Evolutionary conservation across 139 green algal species (phyloP), one percentile per base, ranked within the genome.

Genomic region (Gonium pectorale): DNA sequence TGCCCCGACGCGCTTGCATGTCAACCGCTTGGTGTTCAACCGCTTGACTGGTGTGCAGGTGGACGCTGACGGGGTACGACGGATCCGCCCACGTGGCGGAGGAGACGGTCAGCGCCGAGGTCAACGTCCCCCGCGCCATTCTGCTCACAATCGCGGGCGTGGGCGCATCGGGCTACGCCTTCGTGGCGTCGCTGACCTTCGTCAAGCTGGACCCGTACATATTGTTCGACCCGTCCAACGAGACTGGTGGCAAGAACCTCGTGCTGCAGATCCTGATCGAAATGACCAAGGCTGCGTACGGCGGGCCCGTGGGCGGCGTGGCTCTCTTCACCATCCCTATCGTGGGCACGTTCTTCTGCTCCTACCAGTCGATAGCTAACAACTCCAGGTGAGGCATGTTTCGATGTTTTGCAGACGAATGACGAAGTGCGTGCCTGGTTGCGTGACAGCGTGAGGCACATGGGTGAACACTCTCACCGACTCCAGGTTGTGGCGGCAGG

Each of bases 321-420:
- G 68, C 43, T 5, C 40, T 77, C 11, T 77, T 60, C 68, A n/a
- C 68, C 0, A 77, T 77, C n/a, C 68, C 68, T 8, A 40, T 77
- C 24, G 68, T 41, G 26, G 68, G 27, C 8, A 37, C 68, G 5
- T 77, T 77, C 43, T 77, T 77, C 41, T 77, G 68, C 68, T 56
- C 40, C 67, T 74, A 38, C 41, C 68, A 77, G 68, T 27, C 11
- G 26, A 60, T 77, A 41, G 43, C 68, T 9, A 77, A 77, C 68
- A 77, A 60, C 43, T 40, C 68, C 68, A 77, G 68, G 68, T 77
- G 24, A 24, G 44, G 15, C 64, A 69, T 24, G 24, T n/a, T n/a
- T n/a, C n/a, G n/a, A n/a, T n/a, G n/a, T n/a, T n/a, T n/a, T n/a
- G n/a, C n/a, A n/a, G n/a, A n/a, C n/a, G n/a, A n/a, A n/a, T n/a